These are phyloP conservation scores for Cladophialophora yegresii DNA, from an alignment of 2,329 filamentous ascomycete species.

Conservation along the genomic window DNA sequence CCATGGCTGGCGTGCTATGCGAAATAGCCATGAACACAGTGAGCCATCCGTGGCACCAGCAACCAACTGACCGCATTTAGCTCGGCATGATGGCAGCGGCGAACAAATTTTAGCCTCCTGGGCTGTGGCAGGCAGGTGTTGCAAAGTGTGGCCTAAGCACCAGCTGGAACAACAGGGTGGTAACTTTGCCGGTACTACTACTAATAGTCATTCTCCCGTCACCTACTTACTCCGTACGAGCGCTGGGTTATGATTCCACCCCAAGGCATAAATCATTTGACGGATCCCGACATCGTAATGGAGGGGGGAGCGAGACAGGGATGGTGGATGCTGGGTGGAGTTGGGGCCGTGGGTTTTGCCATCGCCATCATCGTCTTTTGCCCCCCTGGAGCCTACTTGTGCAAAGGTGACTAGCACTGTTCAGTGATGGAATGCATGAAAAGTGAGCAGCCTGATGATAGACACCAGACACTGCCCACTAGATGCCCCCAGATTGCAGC, in stretches of 20 bases:
- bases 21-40: not conserved
- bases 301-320: constrained; percentile 6
- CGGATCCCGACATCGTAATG: constrained; percentile 3
- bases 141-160: constrained; percentile 8
- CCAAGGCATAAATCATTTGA: not conserved
- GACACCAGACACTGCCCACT: not conserved
- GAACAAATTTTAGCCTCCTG: constrained; percentile 15
- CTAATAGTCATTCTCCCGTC: not conserved
- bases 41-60: constrained; percentile 3
- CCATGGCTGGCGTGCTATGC: constrained; percentile 7
- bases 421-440: not conserved
- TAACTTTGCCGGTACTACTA: not conserved
- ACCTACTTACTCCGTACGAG: constrained; percentile 1
- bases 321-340: constrained; percentile 11
- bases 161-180: constrained; percentile 7
- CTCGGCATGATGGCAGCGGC: constrained; percentile 21
- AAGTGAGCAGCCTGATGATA: not conserved
- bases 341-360: constrained; percentile 13
- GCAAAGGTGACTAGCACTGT: constrained; percentile 1
- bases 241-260: not conserved
- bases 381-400: constrained; percentile 3
- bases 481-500: not conserved
- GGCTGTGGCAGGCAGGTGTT: constrained; percentile 12
- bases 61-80: constrained; percentile 18
- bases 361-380: constrained; percentile 8